Percentiles rank a stretch among this genome's conserved stretches.
phyloP scores from a whole-genome alignment of 495 filamentous ascomycete genomes.

The Articulospora tetracladia region DNA sequence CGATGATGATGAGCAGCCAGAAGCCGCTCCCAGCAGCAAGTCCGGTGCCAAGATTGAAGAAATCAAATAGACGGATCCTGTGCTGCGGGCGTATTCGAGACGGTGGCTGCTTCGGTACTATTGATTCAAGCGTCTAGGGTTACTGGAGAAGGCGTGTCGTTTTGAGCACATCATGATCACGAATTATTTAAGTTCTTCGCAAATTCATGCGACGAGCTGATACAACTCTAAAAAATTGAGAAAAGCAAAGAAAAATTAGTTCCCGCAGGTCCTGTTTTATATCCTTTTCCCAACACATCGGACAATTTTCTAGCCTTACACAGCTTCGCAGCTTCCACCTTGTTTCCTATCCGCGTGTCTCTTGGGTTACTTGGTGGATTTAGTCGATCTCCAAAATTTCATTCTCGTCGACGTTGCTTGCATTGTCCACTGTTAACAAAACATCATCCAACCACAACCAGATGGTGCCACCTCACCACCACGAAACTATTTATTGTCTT shows the following conservation, averaged over 20 bases:
- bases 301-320: neutral
- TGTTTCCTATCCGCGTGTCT: no score
- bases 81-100: constrained; percentile 5
- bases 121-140: constrained; percentile 11
- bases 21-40: constrained; percentile 10
- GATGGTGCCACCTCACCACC: no score
- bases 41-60: constrained; percentile 25
- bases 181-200: neutral
- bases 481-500: no score
- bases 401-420: no score
- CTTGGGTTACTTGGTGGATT: no score
- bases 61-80: constrained; percentile 15
- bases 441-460: no score
- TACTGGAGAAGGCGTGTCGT: constrained; percentile 5
- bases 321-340: neutral
- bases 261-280: neutral
- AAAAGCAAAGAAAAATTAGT: constrained; percentile 6
- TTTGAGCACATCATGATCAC: constrained; percentile 13
- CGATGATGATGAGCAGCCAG: constrained; percentile 14
- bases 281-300: no score
- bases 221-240: constrained; percentile 2
- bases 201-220: neutral
- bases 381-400: no score
- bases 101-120: neutral
- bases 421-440: no score